Conservation (phyloP, 2,329 filamentous ascomycete species). For the Penicillium sp. region DNA sequence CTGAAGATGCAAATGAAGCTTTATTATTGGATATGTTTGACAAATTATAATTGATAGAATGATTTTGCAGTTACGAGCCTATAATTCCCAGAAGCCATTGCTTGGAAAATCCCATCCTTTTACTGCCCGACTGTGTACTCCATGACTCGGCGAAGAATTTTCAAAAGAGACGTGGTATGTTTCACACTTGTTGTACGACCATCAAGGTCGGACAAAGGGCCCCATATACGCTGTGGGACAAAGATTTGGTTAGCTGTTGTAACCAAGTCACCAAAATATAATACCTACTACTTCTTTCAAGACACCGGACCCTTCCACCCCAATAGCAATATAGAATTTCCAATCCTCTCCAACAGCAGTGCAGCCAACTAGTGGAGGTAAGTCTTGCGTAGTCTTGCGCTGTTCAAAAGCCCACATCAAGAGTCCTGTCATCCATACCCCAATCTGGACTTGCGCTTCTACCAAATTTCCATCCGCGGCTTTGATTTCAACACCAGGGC, state of each 20-base stretch:
- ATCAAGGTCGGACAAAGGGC: not conserved
- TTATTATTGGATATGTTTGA: not conserved
- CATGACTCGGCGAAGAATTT: not conserved
- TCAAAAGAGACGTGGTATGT: not conserved
- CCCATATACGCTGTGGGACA: not conserved
- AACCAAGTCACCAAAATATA: not conserved
- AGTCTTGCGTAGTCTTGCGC: not conserved
- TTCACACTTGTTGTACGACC: not conserved
- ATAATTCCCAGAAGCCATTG: not conserved
- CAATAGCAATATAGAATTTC: not conserved
- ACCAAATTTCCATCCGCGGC: not conserved
- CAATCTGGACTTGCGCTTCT: not conserved
- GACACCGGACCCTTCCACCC: not conserved
- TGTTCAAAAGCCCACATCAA: not conserved
- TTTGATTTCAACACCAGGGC: not conserved
- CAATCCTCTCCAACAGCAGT: not conserved
- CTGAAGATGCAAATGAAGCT: too few relatives aligned
- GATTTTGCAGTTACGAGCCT: not conserved
- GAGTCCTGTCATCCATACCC: not conserved
- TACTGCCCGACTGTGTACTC: not conserved
- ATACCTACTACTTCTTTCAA: not conserved
- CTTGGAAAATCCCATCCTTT: not conserved
- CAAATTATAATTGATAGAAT: not conserved
- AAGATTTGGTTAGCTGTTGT: not conserved
- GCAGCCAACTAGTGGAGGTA: not conserved